A percentile compares a stretch with the other conserved stretches of the same genome.
phyloP scores from a whole-genome alignment of 805 yeast genomes.

The Diddensiella transvaalensis region DNA sequence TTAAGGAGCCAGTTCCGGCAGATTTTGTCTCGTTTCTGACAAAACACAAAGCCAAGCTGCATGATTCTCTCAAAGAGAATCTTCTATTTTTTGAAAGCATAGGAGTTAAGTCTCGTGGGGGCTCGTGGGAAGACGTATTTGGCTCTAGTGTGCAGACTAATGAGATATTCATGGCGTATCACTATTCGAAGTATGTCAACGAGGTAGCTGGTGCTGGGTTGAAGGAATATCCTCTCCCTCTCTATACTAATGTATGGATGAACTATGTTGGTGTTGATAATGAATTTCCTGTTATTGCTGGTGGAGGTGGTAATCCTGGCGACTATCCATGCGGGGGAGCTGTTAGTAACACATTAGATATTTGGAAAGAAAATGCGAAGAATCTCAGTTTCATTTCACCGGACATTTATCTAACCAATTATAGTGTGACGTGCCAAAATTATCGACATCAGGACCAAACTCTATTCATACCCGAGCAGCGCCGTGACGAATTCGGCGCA shows the following conservation, averaged over 20 bases:
- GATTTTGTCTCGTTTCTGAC: constrained; percentile 3
- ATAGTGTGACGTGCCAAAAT: constrained; percentile 10
- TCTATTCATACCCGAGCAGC: constrained; percentile 21
- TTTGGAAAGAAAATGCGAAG: constrained; percentile 15
- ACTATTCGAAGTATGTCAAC: constrained; percentile 18
- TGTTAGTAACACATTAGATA: constrained; percentile 15
- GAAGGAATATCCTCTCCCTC: constrained; percentile 14
- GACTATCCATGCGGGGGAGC: constrained; percentile 22
- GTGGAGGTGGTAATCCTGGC: constrained; percentile 20
- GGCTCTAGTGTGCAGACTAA: constrained; percentile 13
- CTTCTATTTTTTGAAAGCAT: constrained; percentile 1
- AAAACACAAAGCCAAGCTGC: background rate
- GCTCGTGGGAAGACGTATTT: constrained; percentile 16
- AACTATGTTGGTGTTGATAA: constrained; percentile 4
- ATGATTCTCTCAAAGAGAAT: constrained; percentile 5
- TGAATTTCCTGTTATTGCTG: constrained; percentile 6
- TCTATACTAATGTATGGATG: constrained; percentile 21
- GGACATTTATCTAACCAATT: constrained; percentile 18
- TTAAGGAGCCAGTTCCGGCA: constrained; percentile 11
- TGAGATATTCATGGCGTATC: constrained; percentile 23
- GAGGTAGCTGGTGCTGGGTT: constrained; percentile 14
- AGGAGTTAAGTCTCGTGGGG: background rate
- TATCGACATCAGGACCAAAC: constrained; percentile 15
- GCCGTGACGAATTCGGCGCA: constrained; percentile 22
- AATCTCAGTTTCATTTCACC: constrained; percentile 16